Evolutionary conservation across 2,329 filamentous ascomycete genomes (phyloP).

Genomic region (Aureobasidium sp.): DNA sequence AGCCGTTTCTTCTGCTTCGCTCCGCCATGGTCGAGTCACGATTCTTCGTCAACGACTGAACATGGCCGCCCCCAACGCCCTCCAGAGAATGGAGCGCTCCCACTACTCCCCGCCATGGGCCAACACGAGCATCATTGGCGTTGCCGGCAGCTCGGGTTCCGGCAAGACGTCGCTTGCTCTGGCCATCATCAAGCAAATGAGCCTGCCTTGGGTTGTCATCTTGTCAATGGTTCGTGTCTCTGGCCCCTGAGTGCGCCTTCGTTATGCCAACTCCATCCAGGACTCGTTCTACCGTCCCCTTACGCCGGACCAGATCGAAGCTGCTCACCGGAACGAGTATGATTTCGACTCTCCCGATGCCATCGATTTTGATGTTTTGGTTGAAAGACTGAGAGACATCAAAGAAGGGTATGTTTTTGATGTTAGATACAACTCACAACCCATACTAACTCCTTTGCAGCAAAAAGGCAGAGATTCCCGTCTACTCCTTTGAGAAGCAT

Average conservation of each 20-base stretch:
- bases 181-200: constrained; percentile 82
- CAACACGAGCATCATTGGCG: constrained; percentile 90
- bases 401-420: constrained; percentile 94
- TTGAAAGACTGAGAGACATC: constrained; percentile 71
- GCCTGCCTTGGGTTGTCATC: constrained; percentile 96
- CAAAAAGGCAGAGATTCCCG: constrained; percentile 80
- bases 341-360: constrained; percentile 94
- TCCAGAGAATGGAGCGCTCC: constrained; percentile 34
- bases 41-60: constrained; percentile 13
- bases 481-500: constrained; percentile 94
- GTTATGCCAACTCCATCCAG: constrained; percentile 38
- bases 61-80: constrained; percentile 2
- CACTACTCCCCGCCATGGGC: constrained; percentile 95
- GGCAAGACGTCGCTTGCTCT: constrained; percentile 91
- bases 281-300: constrained; percentile 97
- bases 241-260: not conserved
- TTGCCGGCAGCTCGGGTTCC: constrained; percentile 91
- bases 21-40: constrained; percentile 10
- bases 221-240: constrained; percentile 70
- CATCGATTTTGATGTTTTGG: constrained; percentile 86
- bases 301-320: constrained; percentile 66
- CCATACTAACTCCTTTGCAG: constrained; percentile 41
- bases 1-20: constrained; percentile 9
- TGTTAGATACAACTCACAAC: too few species aligned
- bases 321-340: constrained; percentile 84